Evolutionary conservation across 192 early-diverging fungal species (phyloP), one percentile per base, ranked within the genome.

Genomic region (Umbelopsis vinacea): DNA sequence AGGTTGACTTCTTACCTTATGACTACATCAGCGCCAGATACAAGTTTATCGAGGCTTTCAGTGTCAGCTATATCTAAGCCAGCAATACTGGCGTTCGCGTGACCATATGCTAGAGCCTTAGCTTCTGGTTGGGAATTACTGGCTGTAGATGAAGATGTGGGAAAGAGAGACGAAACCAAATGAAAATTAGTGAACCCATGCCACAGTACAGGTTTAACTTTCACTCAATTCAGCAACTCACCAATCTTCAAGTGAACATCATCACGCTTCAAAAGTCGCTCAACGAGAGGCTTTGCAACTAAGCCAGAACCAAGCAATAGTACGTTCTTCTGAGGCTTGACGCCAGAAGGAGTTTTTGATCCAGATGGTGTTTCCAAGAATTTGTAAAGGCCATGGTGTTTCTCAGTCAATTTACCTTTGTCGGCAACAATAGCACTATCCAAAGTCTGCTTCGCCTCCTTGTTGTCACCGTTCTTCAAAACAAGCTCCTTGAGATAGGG

Each of bases 211-310:
- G n/a, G 3, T 33, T 3, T 21, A 50, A 19, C 0, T 29, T 29
- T 29, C 0, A n/a, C n/a, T 1, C 1, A 23, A 1, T 0, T 3
- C 15, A 4, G 22, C 11, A n/a, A 52, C 50, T 66, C 79, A 90
- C 88, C 90, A 76, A 99, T 88, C 12, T 89, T 93, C 47, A 96
- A 81, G 37, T 82, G 72, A 48, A 86, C 80, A 69, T 91, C 75
- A 10, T 79, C 72, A 15, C 77, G 72, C 17, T 90, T 76, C 0
- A 89, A 71, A 35, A 99, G 76, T 77, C 97, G 95, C 57, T 99
- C 93, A 21, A 98, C 93, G 22, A 95, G 79, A 17, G 97, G 97
- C 71, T 87, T 91, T 24, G 95, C 91, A 21, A 99, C 97, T 80
- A 95, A 95, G 11, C 97, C 96, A 14, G 94, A 95, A 12, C 79